A percentile compares a stretch with the other conserved stretches of the same genome.
These are phyloP conservation scores for Eucalyptus caleyi DNA, from an alignment of 345 rosid genomes.

Conservation along the genomic window DNA sequence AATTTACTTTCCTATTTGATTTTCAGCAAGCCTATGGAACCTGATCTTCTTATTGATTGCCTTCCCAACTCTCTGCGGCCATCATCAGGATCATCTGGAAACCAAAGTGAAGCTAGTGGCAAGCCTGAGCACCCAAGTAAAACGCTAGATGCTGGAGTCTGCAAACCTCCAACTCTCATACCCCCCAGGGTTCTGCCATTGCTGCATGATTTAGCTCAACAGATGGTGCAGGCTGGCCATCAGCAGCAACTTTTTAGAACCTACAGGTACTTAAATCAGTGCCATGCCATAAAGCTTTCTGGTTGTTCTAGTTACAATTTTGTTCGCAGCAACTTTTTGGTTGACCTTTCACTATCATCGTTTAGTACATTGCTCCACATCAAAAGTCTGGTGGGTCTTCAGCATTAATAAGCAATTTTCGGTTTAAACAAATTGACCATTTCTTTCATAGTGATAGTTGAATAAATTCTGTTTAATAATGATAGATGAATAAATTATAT, in stretches of 20 bases:
- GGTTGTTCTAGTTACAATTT: neutral
- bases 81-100: constrained; percentile 21
- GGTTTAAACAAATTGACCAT: neutral
- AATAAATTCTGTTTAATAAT: neutral
- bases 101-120: constrained; percentile 17
- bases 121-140: constrained; percentile 42
- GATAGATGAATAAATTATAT: neutral
- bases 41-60: constrained; percentile 75
- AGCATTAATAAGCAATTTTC: neutral
- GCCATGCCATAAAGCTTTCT: neutral
- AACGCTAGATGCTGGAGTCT: constrained; percentile 46
- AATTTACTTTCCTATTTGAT: neutral
- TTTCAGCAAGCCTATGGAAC: constrained; percentile 91
- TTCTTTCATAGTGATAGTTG: neutral
- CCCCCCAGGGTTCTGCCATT: constrained; percentile 81
- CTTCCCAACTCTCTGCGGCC: constrained; percentile 75
- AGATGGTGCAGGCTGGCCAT: constrained; percentile 87
- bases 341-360: neutral
- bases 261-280: constrained; percentile 37
- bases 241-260: constrained; percentile 78
- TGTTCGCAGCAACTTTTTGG: neutral
- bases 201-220: constrained; percentile 69
- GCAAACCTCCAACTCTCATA: constrained; percentile 66
- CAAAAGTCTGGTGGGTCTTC: neutral
- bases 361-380: neutral